Evolutionary conservation across 2,329 filamentous ascomycete genomes (phyloP).

Genomic region (Cladosporium halotolerans): DNA sequence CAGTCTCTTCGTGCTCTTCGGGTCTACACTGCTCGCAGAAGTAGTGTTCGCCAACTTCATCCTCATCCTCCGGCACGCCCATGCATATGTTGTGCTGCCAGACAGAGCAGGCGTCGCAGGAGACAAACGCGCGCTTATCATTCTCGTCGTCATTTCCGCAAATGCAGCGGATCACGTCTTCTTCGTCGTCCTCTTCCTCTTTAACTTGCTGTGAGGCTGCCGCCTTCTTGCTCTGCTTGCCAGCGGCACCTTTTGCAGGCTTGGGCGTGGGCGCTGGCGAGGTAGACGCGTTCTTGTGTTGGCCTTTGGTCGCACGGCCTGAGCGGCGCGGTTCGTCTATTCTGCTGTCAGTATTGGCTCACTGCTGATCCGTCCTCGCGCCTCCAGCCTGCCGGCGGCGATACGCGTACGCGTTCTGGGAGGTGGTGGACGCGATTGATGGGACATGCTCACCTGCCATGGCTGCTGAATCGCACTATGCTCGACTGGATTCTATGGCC

Average conservation of each 20-base stretch:
- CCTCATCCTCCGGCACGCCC: constrained; percentile 65
- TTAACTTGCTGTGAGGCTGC: constrained; percentile 41
- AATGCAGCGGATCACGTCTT: constrained; percentile 73
- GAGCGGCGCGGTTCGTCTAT: constrained; percentile 83
- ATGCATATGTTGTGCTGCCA: constrained; percentile 99
- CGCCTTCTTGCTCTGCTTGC: constrained; percentile 23
- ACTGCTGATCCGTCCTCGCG: background rate
- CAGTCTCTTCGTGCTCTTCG: constrained; percentile 70
- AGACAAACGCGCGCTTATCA: constrained; percentile 86
- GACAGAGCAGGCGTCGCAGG: constrained; percentile 82
- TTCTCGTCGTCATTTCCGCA: constrained; percentile 86
- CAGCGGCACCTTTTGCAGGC: constrained; percentile 40
- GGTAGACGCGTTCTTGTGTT: constrained; percentile 77
- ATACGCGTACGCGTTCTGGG: constrained; percentile 1
- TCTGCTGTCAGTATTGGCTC: background rate
- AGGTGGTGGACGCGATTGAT: background rate
- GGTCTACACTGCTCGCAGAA: constrained; percentile 88
- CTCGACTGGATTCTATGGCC: background rate
- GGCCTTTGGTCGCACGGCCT: constrained; percentile 91
- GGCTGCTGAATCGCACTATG: background rate
- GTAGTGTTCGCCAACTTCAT: constrained; percentile 76
- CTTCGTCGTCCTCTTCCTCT: constrained; percentile 36
- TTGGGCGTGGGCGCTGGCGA: constrained; percentile 37
- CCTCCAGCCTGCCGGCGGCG: background rate
- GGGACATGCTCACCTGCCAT: constrained; percentile 11